Conservation (phyloP, 2,329 filamentous ascomycete genomes). For the Xylariales sp. region DNA sequence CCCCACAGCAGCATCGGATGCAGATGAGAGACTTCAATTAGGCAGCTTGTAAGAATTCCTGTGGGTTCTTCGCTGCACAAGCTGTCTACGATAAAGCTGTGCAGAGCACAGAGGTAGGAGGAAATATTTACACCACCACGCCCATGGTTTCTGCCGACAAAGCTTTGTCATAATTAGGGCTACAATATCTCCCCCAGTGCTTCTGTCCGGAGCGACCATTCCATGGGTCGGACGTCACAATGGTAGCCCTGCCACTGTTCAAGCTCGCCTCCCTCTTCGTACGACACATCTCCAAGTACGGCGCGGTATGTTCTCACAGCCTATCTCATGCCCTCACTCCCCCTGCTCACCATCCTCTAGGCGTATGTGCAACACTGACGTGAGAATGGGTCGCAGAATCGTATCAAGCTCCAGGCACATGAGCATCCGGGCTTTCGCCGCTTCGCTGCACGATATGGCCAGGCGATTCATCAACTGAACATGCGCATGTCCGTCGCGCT, state of each 20-base stretch:
- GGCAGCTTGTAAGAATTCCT: too few species aligned
- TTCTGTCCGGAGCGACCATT: neutral
- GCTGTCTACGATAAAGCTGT: too few species aligned
- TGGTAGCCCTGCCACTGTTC: conserved; percentile 64
- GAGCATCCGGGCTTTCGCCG: conserved; percentile 58
- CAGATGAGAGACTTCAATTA: too few species aligned
- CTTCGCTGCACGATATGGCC: conserved; percentile 59
- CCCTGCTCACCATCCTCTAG: conserved; percentile 7
- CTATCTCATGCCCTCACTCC: neutral
- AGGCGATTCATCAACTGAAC: conserved; percentile 62
- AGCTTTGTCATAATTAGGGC: conserved; percentile 3
- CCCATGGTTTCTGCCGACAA: too few species aligned
- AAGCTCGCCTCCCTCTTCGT: conserved; percentile 63
- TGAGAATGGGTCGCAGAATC: conserved; percentile 44
- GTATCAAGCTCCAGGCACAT: conserved; percentile 61
- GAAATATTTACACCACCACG: too few species aligned
- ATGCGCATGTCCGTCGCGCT: conserved; percentile 60
- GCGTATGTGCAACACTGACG: conserved; percentile 5
- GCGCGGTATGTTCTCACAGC: conserved; percentile 50
- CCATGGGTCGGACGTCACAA: conserved; percentile 22
- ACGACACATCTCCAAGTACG: conserved; percentile 65
- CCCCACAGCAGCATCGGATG: too few species aligned
- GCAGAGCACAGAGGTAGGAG: too few species aligned
- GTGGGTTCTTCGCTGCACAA: too few species aligned
- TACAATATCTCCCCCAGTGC: conserved; percentile 1